Evolutionary conservation across 2,329 filamentous ascomycete genomes (phyloP), one percentile per base, ranked within the genome.

Genomic region (Monilinia polystroma): DNA sequence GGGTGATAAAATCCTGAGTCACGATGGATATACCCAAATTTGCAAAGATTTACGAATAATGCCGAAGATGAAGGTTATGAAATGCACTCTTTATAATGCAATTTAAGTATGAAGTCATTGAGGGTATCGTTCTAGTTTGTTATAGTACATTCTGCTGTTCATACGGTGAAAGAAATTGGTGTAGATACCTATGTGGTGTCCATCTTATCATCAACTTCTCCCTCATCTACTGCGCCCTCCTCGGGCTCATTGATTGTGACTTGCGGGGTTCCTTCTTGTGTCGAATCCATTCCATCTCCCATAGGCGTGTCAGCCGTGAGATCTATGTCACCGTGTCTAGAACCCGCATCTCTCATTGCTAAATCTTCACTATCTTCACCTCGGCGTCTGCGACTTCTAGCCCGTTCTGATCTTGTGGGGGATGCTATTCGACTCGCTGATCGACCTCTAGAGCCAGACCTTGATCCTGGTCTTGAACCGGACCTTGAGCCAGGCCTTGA

Each of bases 171-270:
- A 20, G 59, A 16, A 53, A 45, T 35, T 14, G 43, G 63, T 60
- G 23, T 4, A 14, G 7, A 23, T 18, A 29, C 29, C 72, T 75
- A 80, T 18, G 80, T 81, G 56, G 80, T 91, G 80, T 92, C 90
- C 90, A 92, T 92, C 73, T 81, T 84, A 71, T 90, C 87, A 64
- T 72, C 75, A 53, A 68, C 67, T 10, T 78, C 81, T 41, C 74
- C 76, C 49, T 76, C 79, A 53, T 80, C 79, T 3, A 49, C 52
- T 23, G 71, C 68, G 32, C 64, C 64, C 18, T 78, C 70, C n/a
- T 52, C 56, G 20, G 82, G 80, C 29, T 80, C 79, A 67, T 86
- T 82, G 59, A 87, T 78, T 26, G 78, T 80, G 63, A 84, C 83
- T 69, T 77, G 78, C 45, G 82, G 81, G 20, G 80, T 80, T 66